Conservation (phyloP, 495 filamentous ascomycete species). For the Penicillium silybi region DNA sequence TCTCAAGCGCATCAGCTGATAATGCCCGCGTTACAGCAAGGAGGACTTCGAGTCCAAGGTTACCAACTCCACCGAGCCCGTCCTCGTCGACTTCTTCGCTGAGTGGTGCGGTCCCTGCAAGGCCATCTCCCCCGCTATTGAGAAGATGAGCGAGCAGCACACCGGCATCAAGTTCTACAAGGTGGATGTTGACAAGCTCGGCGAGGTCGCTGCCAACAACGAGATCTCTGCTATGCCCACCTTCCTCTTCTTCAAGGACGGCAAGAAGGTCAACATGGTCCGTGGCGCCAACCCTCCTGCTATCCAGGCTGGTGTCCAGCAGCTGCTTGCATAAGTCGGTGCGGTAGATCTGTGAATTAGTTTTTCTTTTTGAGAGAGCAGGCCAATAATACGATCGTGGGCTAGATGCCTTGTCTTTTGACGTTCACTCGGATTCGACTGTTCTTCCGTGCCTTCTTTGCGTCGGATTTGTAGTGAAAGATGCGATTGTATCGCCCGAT, state of each 20-base stretch:
- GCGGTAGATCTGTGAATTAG: not conserved
- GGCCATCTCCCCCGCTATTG: conserved; percentile 71
- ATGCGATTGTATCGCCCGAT: too few relatives aligned
- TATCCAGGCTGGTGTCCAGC: conserved; percentile 51
- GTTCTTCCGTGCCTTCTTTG: not conserved
- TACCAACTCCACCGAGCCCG: conserved; percentile 39
- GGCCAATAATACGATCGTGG: not conserved
- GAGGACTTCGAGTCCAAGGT: conserved; percentile 47
- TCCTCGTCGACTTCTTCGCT: conserved; percentile 85
- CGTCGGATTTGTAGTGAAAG: not conserved
- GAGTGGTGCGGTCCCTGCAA: conserved; percentile 97
- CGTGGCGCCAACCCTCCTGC: conserved; percentile 76
- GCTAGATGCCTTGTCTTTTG: not conserved
- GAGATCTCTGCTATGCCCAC: conserved; percentile 94
- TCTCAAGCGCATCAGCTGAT: conserved; percentile 1
- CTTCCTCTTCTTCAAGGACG: conserved; percentile 80
- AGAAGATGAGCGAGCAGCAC: conserved; percentile 56
- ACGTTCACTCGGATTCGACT: not conserved
- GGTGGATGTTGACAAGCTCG: conserved; percentile 84
- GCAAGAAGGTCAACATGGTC: conserved; percentile 63
- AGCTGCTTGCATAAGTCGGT: conserved; percentile 16
- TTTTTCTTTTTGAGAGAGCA: not conserved
- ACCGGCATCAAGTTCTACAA: conserved; percentile 72
- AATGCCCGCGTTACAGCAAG: conserved; percentile 44
- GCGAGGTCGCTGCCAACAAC: conserved; percentile 72